phyloP scores from a whole-genome alignment of 2,329 filamentous ascomycete genomes.

The Tolypocladium tundrense region DNA sequence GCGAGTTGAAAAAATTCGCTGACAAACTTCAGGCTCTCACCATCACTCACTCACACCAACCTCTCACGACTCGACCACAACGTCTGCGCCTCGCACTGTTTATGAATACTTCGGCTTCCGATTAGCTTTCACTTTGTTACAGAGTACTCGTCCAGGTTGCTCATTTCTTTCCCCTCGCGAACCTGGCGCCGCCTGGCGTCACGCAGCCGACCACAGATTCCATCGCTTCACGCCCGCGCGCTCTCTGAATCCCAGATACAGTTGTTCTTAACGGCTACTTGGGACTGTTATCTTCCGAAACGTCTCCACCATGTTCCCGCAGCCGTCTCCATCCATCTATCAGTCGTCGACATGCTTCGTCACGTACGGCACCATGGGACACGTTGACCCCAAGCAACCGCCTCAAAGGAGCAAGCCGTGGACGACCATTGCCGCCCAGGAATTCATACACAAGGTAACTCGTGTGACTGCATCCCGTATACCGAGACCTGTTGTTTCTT shows the following conservation, averaged over 20 bases:
- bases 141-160: neutral
- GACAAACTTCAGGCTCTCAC: neutral
- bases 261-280: neutral
- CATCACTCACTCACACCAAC: neutral
- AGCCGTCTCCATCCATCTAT: constrained; percentile 35
- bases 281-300: neutral
- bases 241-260: neutral
- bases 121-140: no score
- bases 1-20: neutral
- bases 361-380: constrained; percentile 56
- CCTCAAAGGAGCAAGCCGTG: constrained; percentile 71
- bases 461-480: neutral
- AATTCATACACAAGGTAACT: constrained; percentile 58
- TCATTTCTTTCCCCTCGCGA: neutral
- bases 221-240: neutral
- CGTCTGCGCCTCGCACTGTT: neutral
- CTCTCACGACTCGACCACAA: neutral
- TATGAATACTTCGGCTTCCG: neutral
- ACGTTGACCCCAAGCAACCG: constrained; percentile 60
- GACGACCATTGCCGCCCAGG: constrained; percentile 51
- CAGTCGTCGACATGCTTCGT: constrained; percentile 62
- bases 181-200: neutral
- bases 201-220: no score
- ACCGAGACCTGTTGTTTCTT: neutral
- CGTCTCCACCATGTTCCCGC: constrained; percentile 30